These are phyloP conservation scores for Cytospora chrysosperma DNA, from an alignment of 2,329 filamentous ascomycete species.

Conservation along the genomic window DNA sequence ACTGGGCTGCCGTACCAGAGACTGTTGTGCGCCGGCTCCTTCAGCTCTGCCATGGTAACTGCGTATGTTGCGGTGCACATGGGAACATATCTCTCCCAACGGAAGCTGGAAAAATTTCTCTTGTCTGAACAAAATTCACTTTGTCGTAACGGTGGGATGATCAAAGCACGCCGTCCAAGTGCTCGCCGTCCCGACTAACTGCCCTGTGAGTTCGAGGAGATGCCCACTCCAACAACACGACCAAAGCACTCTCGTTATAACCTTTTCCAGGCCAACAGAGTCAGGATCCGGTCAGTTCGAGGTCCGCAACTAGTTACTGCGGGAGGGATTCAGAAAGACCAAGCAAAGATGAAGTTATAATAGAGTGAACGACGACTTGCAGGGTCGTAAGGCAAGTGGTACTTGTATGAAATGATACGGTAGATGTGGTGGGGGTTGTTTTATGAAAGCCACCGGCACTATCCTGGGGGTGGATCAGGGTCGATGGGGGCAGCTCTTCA, in stretches of 20 bases:
- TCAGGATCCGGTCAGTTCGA: conserved; percentile 12
- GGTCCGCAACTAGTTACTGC: conserved; percentile 19
- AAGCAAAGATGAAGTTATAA: conserved; percentile 33
- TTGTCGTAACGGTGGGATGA: conserved; percentile 6
- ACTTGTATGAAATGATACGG: conserved; percentile 50
- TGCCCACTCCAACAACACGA: conserved; percentile 18
- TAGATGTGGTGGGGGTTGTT: conserved; percentile 50
- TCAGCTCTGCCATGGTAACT: conserved; percentile 63
- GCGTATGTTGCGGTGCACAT: conserved; percentile 63
- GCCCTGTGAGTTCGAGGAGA: conserved; percentile 8
- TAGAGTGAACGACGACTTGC: conserved; percentile 31
- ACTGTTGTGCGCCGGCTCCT: conserved; percentile 57
- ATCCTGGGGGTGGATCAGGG: conserved; percentile 44
- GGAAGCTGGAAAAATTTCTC: conserved; percentile 20
- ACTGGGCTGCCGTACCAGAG: conserved; percentile 59
- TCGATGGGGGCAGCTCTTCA: conserved; percentile 21
- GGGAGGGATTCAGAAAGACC: conserved; percentile 25
- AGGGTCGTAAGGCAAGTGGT: conserved; percentile 45
- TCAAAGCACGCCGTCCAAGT: conserved; percentile 20
- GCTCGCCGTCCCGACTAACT: conserved; percentile 5
- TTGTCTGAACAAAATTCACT: conserved; percentile 1
- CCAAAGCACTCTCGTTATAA: conserved; percentile 12
- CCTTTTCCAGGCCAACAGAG: conserved; percentile 13
- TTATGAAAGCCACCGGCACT: conserved; percentile 50
- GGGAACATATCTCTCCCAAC: conserved; percentile 47